phyloP scores from a whole-genome alignment of 2,329 filamentous ascomycete species.

The Balansia obtecta region DNA sequence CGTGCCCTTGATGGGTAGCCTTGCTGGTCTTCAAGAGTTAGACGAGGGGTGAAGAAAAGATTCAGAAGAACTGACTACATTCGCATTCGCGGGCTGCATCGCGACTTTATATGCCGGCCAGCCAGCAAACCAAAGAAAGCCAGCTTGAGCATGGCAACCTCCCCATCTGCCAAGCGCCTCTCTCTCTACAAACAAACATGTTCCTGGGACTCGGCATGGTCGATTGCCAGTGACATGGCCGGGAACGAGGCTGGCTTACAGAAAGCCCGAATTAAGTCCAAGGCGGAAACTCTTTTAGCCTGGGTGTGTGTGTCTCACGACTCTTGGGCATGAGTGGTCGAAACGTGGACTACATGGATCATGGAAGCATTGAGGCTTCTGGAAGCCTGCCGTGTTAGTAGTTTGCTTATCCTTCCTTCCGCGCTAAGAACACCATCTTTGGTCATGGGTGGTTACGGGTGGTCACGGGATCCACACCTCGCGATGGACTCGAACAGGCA shows the following conservation, averaged over 20 bases:
- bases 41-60: background rate
- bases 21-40: background rate
- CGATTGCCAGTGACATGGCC: background rate
- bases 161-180: background rate
- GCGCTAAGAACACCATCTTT: too few species aligned
- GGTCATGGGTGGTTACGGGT: too few species aligned
- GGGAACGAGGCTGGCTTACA: background rate
- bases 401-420: too few species aligned
- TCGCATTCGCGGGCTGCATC: background rate
- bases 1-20: background rate
- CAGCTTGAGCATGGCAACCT: background rate
- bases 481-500: too few species aligned
- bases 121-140: background rate
- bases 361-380: background rate
- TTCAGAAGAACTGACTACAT: background rate
- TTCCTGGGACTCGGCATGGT: background rate
- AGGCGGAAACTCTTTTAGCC: background rate
- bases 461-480: too few species aligned
- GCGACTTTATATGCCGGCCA: background rate
- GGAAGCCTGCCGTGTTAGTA: background rate
- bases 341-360: too few species aligned
- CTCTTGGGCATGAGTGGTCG: background rate
- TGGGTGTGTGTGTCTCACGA: background rate
- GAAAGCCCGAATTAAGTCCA: background rate
- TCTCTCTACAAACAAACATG: background rate